Evolutionary conservation across 1,139 yeast species (phyloP), one percentile per base, ranked within the genome.

Genomic region (Pichia sp.): DNA sequence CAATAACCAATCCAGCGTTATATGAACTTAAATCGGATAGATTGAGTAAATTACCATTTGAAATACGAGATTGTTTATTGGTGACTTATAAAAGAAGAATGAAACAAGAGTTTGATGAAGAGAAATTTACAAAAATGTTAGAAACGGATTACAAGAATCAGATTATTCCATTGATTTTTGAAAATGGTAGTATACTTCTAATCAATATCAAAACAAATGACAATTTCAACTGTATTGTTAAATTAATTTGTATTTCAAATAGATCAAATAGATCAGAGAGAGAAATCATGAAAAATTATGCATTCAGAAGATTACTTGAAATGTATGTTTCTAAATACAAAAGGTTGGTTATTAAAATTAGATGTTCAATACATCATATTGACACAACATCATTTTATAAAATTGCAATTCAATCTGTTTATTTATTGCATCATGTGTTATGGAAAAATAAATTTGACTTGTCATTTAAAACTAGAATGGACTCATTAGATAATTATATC

Each of bases 31-130:
- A 46, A 24, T 7, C 38, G 13, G 35, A 42, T 46, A 43, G 16
- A 34, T 11, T 23, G 48, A 51, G 22, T 50, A 50, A 50, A 12
- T 56, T 59, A 59, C 39, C 45, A 3, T 42, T 59, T n/a, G 41
- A 59, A n/a, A 53, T 58, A 7, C 53, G 62, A 34, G 61, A 62
- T 34, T 50, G 56, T 29, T 46, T 60, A 6, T 52, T 53, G n/a
- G 60, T 61, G 2, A 57, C 52, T 7, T 61, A 57, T 48, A 54
- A 53, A 12, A 47, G 55, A 24, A 51, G 54, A 37, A 56, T 54
- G 45, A 60, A 55, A 42, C 50, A 59, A 41, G 59, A 53, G 30
- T 64, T 63, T 50, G 64, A 64, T 47, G 64, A 59, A 42, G 58
- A 50, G 6, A 61, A 59, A 51, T 54, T 57, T 16, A 55, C 53